A percentile compares a stretch with the other conserved stretches of the same genome.
These are phyloP conservation scores for Wolfiporia cocos DNA, from an alignment of 1,284 basidiomycete species.

Conservation along the genomic window DNA sequence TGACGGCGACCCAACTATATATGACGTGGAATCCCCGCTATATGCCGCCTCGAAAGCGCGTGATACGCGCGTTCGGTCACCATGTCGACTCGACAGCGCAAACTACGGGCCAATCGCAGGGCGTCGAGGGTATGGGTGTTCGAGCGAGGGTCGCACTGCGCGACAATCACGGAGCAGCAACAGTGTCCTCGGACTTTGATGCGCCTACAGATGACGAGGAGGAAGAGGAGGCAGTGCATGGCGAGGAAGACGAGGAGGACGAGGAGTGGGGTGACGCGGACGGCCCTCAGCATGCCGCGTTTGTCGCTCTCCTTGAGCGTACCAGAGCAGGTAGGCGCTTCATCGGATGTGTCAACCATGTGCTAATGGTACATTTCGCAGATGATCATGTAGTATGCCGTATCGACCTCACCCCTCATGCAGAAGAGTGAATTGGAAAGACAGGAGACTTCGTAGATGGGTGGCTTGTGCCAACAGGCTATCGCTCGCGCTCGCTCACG, in stretches of 20 bases:
- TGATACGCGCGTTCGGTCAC: background rate
- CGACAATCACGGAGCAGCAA: background rate
- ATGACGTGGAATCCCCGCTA: slow-evolving; percentile 13
- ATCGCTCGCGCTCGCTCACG: no score
- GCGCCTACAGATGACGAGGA: background rate
- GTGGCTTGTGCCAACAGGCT: no score
- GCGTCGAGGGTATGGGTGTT: background rate
- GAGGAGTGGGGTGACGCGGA: background rate
- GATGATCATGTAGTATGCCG: no score
- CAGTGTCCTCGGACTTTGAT: background rate
- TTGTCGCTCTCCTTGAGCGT: no score
- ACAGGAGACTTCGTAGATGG: no score
- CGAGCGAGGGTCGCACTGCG: background rate
- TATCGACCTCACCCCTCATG: no score
- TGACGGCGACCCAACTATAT: slow-evolving; percentile 35
- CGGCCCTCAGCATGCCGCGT: background rate
- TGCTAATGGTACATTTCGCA: no score
- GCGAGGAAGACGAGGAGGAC: background rate
- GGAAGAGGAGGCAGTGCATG: background rate
- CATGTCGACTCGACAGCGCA: background rate
- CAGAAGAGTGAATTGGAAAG: no score
- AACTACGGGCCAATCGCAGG: background rate
- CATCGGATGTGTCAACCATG: no score
- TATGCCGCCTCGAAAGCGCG: background rate
- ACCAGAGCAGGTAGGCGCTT: no score